A percentile compares a stretch with the other conserved stretches of the same genome.
phyloP scores from a whole-genome alignment of 345 rosid genomes.

The Sisymbrium irio region DNA sequence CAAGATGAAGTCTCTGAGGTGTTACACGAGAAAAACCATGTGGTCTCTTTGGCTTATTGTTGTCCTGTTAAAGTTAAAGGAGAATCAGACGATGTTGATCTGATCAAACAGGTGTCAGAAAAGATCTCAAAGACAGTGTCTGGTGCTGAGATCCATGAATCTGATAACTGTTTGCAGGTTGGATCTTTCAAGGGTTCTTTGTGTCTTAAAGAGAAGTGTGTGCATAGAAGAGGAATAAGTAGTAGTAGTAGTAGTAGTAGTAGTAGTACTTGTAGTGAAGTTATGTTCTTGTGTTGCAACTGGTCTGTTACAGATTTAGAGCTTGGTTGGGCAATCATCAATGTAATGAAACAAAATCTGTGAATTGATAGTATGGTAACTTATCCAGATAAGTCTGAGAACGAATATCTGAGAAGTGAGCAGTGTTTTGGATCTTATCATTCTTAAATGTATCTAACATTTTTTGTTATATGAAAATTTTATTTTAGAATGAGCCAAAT shows the following conservation, averaged over 20 bases:
- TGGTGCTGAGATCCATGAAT: slow-evolving; percentile 41
- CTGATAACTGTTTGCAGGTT: slow-evolving; percentile 49
- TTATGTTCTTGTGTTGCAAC: slow-evolving; percentile 60
- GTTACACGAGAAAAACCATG: slow-evolving; percentile 49
- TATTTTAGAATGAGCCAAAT: not conserved
- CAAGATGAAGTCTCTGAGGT: slow-evolving; percentile 59
- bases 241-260: not conserved
- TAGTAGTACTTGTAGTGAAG: slow-evolving; percentile 11
- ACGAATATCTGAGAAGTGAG: too few species aligned
- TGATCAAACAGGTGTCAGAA: slow-evolving; percentile 39
- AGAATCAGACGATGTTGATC: slow-evolving; percentile 23
- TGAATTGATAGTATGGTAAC: not conserved
- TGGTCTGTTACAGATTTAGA: slow-evolving; percentile 71
- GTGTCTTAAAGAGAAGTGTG: slow-evolving; percentile 59
- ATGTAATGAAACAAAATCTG: slow-evolving; percentile 4
- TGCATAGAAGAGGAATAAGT: slow-evolving; percentile 38
- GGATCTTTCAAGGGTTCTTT: slow-evolving; percentile 49
- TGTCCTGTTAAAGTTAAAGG: slow-evolving; percentile 41
- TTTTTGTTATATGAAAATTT: not conserved
- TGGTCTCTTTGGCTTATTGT: slow-evolving; percentile 56
- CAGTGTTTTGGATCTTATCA: not conserved
- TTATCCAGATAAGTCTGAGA: not conserved
- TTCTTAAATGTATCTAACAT: slow-evolving; percentile 1
- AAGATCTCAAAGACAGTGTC: slow-evolving; percentile 40
- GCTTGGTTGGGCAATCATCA: slow-evolving; percentile 69